Evolutionary conservation across 2,329 filamentous ascomycete genomes (phyloP).

Genomic region (Hortaea sp.): DNA sequence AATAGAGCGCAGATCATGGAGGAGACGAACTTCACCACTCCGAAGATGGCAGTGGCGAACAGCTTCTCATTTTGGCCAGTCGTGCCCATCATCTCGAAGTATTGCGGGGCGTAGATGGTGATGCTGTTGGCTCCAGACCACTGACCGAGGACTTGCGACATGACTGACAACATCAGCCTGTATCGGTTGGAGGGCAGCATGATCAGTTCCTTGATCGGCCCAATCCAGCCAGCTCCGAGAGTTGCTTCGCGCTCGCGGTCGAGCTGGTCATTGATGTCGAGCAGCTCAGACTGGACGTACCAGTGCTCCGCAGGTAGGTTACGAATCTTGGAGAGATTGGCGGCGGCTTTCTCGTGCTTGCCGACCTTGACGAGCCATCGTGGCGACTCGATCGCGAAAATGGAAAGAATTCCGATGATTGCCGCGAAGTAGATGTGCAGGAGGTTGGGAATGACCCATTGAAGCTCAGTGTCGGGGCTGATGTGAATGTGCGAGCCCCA

Average conservation of each 20-base stretch:
- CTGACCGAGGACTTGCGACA: constrained; percentile 62
- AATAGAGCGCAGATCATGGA: constrained; percentile 63
- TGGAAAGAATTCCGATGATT: constrained; percentile 59
- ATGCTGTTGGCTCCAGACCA: constrained; percentile 58
- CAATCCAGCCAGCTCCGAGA: constrained; percentile 53
- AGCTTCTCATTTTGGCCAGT: constrained; percentile 58
- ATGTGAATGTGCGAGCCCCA: constrained; percentile 45
- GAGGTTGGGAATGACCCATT: constrained; percentile 59
- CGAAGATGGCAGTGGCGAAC: constrained; percentile 65
- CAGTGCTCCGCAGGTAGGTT: constrained; percentile 20
- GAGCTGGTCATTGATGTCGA: constrained; percentile 54
- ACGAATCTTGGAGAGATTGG: constrained; percentile 21
- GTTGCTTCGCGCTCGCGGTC: constrained; percentile 64
- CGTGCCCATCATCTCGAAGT: constrained; percentile 63
- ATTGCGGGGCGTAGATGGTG: constrained; percentile 64
- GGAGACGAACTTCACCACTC: constrained; percentile 60
- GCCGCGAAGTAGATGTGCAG: constrained; percentile 69
- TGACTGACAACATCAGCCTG: constrained; percentile 57
- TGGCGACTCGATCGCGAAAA: constrained; percentile 23
- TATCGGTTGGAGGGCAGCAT: constrained; percentile 60
- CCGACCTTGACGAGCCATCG: constrained; percentile 26
- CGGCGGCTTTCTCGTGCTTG: constrained; percentile 20
- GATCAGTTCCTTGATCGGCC: constrained; percentile 60
- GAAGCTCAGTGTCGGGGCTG: constrained; percentile 29
- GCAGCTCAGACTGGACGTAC: constrained; percentile 42